Evolutionary conservation across 352 stramenopile species (phyloP), one percentile per base, ranked within the genome.

Genomic region (Thalassiosira livingstoniorum): DNA sequence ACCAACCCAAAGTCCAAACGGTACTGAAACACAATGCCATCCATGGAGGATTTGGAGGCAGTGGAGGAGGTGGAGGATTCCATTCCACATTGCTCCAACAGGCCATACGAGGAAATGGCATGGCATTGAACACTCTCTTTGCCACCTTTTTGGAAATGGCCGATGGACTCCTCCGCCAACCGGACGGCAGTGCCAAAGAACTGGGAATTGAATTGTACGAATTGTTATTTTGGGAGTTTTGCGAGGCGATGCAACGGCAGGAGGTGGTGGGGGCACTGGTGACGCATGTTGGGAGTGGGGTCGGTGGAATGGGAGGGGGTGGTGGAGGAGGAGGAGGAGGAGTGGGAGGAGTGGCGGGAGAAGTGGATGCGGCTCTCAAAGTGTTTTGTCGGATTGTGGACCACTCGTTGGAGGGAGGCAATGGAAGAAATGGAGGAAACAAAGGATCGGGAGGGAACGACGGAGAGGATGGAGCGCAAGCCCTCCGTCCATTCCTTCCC

Each of bases 361-460:
- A 91, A 79, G 78, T 87, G 3, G 82, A 91, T 75, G 73, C 78
- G 21, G 85, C 85, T 2, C 65, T 91, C 70, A 47, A 68, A 35
- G 78, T 83, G 1, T 85, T 91, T 68, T 84, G 51, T 15, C 25
- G 45, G 23, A 83, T 88, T 62, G 65, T 82, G 43, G 54, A 85
- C 31, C n/a, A n/a, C n/a, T n/a, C n/a, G n/a, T n/a, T n/a, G n/a
- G n/a, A n/a, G n/a, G n/a, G n/a, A n/a, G n/a, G n/a, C n/a, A n/a
- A n/a, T n/a, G n/a, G n/a, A n/a, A n/a, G n/a, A n/a, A n/a, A n/a
- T n/a, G n/a, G n/a, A n/a, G 75, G 53, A n/a, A 75, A 54, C 21
- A 31, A 58, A 31, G 21, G 37, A 7, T 35, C 3, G 2, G 29
- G 27, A 5, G 57, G 18, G 11, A 43, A 2, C 4, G 34, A 57